Percentiles rank a stretch among this genome's conserved stretches.
phyloP scores from a whole-genome alignment of 106 monocot species.

The Gastrodia elata region DNA sequence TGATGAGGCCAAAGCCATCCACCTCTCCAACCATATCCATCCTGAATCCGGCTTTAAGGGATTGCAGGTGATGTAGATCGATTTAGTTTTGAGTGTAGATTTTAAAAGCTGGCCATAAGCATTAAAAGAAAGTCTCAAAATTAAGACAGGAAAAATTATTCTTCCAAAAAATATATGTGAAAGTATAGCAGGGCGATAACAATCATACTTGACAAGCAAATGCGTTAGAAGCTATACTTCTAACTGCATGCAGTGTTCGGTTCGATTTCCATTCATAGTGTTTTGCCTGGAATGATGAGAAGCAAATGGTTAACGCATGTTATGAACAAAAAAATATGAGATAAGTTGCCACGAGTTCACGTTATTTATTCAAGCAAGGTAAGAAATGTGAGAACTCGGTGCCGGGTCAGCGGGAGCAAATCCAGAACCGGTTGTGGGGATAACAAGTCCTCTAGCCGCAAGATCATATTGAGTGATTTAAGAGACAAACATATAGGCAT shows the following conservation, averaged over 20 bases:
- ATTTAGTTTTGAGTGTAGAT: constrained; percentile 26
- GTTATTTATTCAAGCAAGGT: neutral
- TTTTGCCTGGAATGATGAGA: neutral
- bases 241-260: constrained; percentile 22
- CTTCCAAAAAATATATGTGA: neutral
- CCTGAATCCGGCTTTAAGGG: constrained; percentile 49
- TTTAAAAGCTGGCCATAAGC: constrained; percentile 42
- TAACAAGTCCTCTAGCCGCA: no score
- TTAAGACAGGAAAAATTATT: neutral
- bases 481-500: no score
- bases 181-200: neutral
- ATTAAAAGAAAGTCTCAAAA: neutral
- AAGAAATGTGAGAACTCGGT: neutral
- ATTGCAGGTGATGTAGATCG: constrained; percentile 50
- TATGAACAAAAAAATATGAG: neutral
- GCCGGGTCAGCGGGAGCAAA: no score
- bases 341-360: neutral
- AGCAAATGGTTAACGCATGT: neutral
- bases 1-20: constrained; percentile 51
- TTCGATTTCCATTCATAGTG: constrained; percentile 17
- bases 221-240: constrained; percentile 35
- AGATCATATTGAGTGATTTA: no score
- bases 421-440: no score
- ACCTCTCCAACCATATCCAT: constrained; percentile 85
- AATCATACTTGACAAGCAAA: constrained; percentile 49